Percentiles rank a stretch among this genome's conserved stretches.
phyloP scores from a whole-genome alignment of 108 stramenopile species.

The Bacterosira constricta region DNA sequence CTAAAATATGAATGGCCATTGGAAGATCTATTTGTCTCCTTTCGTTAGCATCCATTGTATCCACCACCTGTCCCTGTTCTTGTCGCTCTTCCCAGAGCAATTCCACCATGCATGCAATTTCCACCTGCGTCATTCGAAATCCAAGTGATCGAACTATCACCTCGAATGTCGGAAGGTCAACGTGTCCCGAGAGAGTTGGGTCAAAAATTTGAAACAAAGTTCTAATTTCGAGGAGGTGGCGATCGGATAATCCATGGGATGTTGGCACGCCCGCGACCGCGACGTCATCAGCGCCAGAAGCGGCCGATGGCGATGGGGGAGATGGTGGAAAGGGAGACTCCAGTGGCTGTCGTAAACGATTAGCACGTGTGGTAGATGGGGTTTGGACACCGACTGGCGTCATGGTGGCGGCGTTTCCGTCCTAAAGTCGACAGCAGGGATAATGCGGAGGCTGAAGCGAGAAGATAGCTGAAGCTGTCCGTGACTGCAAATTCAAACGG shows the following conservation, averaged over 20 bases:
- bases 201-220: slow-evolving; percentile 35
- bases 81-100: slow-evolving; percentile 5
- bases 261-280: neutral
- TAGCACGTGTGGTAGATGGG: too few species aligned
- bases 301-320: neutral
- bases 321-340: slow-evolving; percentile 15
- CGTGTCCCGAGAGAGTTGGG: slow-evolving; percentile 15
- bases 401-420: too few species aligned
- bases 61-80: neutral
- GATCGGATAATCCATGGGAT: slow-evolving; percentile 1
- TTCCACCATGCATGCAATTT: slow-evolving; percentile 1
- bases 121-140: slow-evolving; percentile 2
- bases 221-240: slow-evolving; percentile 12
- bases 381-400: too few species aligned
- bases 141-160: slow-evolving; percentile 29
- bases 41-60: neutral
- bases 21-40: slow-evolving; percentile 12
- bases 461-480: too few species aligned
- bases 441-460: too few species aligned
- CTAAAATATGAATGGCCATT: slow-evolving; percentile 14
- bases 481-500: too few species aligned
- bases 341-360: slow-evolving; percentile 1
- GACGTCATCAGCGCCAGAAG: neutral
- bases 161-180: slow-evolving; percentile 22
- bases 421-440: too few species aligned